A percentile compares a stretch with the other conserved stretches of the same genome.
Evolutionary conservation across 1,284 basidiomycete species (phyloP).

Genomic region (Amylostereum areolatum): DNA sequence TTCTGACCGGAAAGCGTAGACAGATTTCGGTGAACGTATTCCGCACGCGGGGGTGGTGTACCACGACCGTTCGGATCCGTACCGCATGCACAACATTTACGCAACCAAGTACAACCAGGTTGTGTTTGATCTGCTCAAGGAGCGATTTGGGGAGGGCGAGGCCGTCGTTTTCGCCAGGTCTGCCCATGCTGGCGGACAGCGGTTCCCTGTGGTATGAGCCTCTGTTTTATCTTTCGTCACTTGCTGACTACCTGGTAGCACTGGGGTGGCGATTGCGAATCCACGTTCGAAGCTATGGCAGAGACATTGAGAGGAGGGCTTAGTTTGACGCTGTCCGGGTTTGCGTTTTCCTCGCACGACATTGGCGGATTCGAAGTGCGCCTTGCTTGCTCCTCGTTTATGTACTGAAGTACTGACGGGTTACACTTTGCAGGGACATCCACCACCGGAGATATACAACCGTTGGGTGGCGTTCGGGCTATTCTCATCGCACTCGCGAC

Average conservation of each 20-base stretch:
- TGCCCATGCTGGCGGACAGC: slow-evolving; percentile 62
- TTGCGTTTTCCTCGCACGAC: slow-evolving; percentile 69
- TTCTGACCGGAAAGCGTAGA: slow-evolving; percentile 28
- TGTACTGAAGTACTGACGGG: background rate
- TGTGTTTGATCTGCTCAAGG: slow-evolving; percentile 57
- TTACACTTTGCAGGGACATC: slow-evolving; percentile 45
- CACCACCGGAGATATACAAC: slow-evolving; percentile 64
- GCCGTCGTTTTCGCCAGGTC: slow-evolving; percentile 68
- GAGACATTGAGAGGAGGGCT: slow-evolving; percentile 66
- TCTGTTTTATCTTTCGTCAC: background rate
- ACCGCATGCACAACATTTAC: slow-evolving; percentile 62
- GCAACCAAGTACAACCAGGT: slow-evolving; percentile 64
- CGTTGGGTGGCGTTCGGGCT: slow-evolving; percentile 74
- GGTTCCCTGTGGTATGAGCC: slow-evolving; percentile 31
- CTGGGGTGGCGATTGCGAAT: slow-evolving; percentile 78
- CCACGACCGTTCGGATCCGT: slow-evolving; percentile 66
- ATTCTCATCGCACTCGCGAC: slow-evolving; percentile 64
- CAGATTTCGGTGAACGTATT: slow-evolving; percentile 67
- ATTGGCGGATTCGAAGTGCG: slow-evolving; percentile 66
- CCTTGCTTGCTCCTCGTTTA: background rate
- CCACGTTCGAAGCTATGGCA: slow-evolving; percentile 74
- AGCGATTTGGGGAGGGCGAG: slow-evolving; percentile 56
- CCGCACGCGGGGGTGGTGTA: slow-evolving; percentile 59
- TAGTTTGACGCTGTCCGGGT: slow-evolving; percentile 62
- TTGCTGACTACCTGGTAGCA: slow-evolving; percentile 35